These are phyloP conservation scores for Thelonectria discophora DNA, from an alignment of 2,329 filamentous ascomycete genomes.

Conservation along the genomic window DNA sequence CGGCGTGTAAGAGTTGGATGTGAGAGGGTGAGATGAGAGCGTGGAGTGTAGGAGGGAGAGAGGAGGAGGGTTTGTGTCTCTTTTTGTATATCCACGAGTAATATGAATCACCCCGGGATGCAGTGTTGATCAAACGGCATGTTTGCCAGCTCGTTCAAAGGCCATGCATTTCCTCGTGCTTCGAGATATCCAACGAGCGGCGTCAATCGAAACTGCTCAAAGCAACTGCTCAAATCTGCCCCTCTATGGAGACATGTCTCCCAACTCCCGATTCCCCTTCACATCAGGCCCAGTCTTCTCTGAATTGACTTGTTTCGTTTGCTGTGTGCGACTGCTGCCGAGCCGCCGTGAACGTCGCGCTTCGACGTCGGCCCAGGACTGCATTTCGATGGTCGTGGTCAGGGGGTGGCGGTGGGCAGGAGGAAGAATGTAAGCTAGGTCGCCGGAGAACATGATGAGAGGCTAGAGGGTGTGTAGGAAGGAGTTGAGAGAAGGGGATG, in stretches of 20 bases:
- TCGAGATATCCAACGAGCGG: too few species aligned
- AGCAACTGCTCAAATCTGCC: too few species aligned
- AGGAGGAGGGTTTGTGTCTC: too few species aligned
- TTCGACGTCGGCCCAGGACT: constrained; percentile 15
- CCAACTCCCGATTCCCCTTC: neutral
- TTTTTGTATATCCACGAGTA: too few species aligned
- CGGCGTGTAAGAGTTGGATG: too few species aligned
- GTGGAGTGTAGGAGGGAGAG: too few species aligned
- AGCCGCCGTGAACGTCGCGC: neutral
- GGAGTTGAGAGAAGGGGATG: neutral
- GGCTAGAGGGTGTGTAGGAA: neutral
- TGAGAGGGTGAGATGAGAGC: too few species aligned
- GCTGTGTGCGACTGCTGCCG: neutral
- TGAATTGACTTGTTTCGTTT: neutral
- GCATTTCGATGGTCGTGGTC: constrained; percentile 32
- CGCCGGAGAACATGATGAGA: constrained; percentile 43
- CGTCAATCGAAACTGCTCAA: too few species aligned
- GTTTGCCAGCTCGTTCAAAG: too few species aligned
- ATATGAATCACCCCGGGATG: too few species aligned
- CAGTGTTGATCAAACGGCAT: too few species aligned
- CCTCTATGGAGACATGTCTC: neutral
- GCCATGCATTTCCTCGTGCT: too few species aligned
- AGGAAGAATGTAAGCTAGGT: constrained; percentile 39
- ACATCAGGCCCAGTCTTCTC: neutral
- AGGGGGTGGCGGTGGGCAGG: neutral